Percentiles rank a stretch among this genome's conserved stretches.
These are phyloP conservation scores for Mycena citricolor DNA, from an alignment of 1,284 basidiomycete genomes.

Conservation along the genomic window DNA sequence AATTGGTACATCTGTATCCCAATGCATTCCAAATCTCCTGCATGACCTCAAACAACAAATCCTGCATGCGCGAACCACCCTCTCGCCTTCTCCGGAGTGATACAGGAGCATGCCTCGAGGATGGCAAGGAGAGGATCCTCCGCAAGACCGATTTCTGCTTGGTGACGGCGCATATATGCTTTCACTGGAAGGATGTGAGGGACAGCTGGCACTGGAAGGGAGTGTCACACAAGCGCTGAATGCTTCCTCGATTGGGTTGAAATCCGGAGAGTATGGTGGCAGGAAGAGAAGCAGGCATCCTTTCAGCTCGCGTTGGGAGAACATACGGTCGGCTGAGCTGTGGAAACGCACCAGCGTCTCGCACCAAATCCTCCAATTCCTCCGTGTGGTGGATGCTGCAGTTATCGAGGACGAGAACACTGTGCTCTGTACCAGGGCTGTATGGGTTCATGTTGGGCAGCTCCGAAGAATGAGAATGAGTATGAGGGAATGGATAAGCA, in stretches of 20 bases:
- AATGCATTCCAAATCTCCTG: too few species aligned
- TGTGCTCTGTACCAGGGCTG: conserved; percentile 12
- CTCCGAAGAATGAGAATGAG: conserved; percentile 8
- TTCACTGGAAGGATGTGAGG: conserved; percentile 14
- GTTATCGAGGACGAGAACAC: conserved; percentile 26
- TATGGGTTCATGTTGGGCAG: conserved; percentile 23
- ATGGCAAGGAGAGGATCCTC: conserved; percentile 16
- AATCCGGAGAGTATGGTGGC: conserved; percentile 20
- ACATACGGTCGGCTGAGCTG: conserved; percentile 13
- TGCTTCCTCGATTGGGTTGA: conserved; percentile 14
- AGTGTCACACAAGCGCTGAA: conserved; percentile 9
- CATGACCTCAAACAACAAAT: too few species aligned
- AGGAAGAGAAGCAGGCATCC: conserved; percentile 15
- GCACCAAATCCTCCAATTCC: background rate
- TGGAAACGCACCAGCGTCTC: conserved; percentile 1
- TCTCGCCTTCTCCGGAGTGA: conserved; percentile 23
- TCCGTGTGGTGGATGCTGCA: conserved; percentile 25
- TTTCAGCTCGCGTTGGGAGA: background rate
- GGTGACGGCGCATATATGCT: conserved; percentile 14
- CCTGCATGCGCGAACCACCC: conserved; percentile 25
- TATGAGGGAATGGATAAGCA: background rate
- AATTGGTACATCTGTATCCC: too few species aligned
- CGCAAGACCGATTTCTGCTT: background rate
- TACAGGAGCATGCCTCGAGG: conserved; percentile 22
- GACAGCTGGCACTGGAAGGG: background rate